Evolutionary conservation across 2,329 filamentous ascomycete genomes (phyloP), one percentile per base, ranked within the genome.

Genomic region (Neopestalotiopsis rosae): DNA sequence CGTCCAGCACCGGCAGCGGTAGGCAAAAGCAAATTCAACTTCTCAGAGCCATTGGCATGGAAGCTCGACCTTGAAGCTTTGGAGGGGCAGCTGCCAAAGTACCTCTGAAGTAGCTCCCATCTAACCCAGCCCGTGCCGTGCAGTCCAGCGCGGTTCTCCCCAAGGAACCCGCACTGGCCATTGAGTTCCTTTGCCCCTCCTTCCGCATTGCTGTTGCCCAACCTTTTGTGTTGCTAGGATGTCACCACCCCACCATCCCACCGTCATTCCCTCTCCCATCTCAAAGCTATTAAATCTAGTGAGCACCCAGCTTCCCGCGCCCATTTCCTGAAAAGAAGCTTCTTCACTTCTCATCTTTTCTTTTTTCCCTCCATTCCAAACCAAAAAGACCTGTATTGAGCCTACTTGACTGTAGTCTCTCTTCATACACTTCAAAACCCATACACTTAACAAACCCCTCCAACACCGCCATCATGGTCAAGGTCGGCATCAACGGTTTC

Each of bases 401-500:
- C 13, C 45, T 34, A 20, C 45, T 66, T 34, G 30, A 17, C 28
- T 20, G 24, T 14, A 17, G 52, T 24, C 64, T 34, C 24, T 49
- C 28, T 20, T 57, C 14, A 5, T 24, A 12, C n/a, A 56, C 52
- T 20, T 28, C 30, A 40, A 24, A 12, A 65, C 40, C 13, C 49
- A 56, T 57, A 42, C 49, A 57, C 45, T 14, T 49, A 40, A 56
- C 38, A 13, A 34, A 69, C 38, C 52, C 62, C 62, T 42, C 20
- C 45, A 24, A 42, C 71, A 61, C 28, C 69, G 78, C 75, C 77
- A 87, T 78, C 73, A 88, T 88, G 85, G 83, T 87, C 82, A 90
- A 97, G 91, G 94, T 97, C 83, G 94, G 94, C 85, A 98, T 97
- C 92, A 98, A 98, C 92, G 95, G 96, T 85, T 99, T 99, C 89